Conservation (phyloP, 108 stramenopile species). For the Pseudonitzschia pungens region DNA sequence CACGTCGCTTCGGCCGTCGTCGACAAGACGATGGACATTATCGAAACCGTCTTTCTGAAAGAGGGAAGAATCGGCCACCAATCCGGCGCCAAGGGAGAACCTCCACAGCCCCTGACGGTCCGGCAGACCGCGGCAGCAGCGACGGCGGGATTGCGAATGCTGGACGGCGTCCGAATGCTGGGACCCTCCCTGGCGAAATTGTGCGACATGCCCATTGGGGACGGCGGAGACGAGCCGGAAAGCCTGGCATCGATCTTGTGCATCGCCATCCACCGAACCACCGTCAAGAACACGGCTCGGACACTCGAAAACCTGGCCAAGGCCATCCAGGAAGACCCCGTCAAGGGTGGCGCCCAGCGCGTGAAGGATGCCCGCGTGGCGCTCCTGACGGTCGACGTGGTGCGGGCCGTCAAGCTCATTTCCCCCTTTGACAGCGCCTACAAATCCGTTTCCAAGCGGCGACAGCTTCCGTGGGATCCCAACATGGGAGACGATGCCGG, state of each 20-base stretch:
- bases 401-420: constrained; percentile 72
- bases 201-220: constrained; percentile 65
- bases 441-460: constrained; percentile 66
- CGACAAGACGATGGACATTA: constrained; percentile 79
- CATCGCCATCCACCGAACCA: constrained; percentile 85
- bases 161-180: constrained; percentile 87
- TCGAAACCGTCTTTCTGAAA: constrained; percentile 83
- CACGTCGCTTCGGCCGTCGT: constrained; percentile 67
- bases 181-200: constrained; percentile 86
- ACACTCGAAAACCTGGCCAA: constrained; percentile 85
- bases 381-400: constrained; percentile 70
- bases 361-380: constrained; percentile 79
- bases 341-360: constrained; percentile 65
- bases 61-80: constrained; percentile 67
- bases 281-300: constrained; percentile 81
- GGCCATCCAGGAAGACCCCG: constrained; percentile 78
- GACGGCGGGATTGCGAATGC: constrained; percentile 77
- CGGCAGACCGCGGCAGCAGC: constrained; percentile 70
- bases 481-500: constrained; percentile 83
- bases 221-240: constrained; percentile 41
- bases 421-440: constrained; percentile 86
- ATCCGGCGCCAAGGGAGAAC: constrained; percentile 30
- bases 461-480: constrained; percentile 71
- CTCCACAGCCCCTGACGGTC: constrained; percentile 47
- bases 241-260: constrained; percentile 78